These are phyloP conservation scores for Magnaporthiopsis rhizophila DNA, from an alignment of 2,329 filamentous ascomycete genomes.

Conservation along the genomic window DNA sequence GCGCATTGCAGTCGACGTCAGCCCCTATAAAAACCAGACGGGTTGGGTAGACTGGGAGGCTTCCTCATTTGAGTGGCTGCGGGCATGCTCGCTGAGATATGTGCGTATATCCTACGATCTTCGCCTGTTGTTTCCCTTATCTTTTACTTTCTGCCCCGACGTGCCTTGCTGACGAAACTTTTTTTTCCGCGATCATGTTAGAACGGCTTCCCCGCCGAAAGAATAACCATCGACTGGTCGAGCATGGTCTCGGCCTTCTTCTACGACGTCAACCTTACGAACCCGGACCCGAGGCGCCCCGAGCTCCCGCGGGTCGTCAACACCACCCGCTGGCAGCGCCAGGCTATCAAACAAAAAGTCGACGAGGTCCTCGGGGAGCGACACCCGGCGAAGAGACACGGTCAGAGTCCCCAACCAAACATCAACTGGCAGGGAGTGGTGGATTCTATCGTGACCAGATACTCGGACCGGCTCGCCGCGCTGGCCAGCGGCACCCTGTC, in stretches of 20 bases:
- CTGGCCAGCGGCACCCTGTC: slow-evolving; percentile 21
- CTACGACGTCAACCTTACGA: slow-evolving; percentile 42
- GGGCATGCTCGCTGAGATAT: slow-evolving; percentile 30
- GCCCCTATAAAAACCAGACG: slow-evolving; percentile 13
- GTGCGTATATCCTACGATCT: neutral
- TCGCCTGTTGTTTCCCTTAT: no score
- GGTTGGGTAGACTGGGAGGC: slow-evolving; percentile 11
- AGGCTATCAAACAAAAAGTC: slow-evolving; percentile 23
- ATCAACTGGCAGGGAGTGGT: slow-evolving; percentile 60
- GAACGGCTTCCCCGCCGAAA: slow-evolving; percentile 32
- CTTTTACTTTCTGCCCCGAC: no score
- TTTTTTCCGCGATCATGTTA: slow-evolving; percentile 20
- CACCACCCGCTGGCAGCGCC: slow-evolving; percentile 14
- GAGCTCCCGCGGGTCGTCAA: slow-evolving; percentile 19
- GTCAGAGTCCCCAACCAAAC: slow-evolving; percentile 12
- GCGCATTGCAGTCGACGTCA: slow-evolving; percentile 20
- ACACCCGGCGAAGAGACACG: slow-evolving; percentile 20
- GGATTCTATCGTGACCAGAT: slow-evolving; percentile 59
- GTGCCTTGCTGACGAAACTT: neutral
- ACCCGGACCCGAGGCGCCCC: slow-evolving; percentile 22
- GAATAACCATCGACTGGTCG: slow-evolving; percentile 38
- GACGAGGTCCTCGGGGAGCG: slow-evolving; percentile 18
- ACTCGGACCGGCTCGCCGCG: slow-evolving; percentile 43
- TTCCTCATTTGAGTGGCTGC: slow-evolving; percentile 24
- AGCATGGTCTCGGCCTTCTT: slow-evolving; percentile 44